These are phyloP conservation scores for Plasmodium fragile DNA, from an alignment of 169 alveolate genomes.

Conservation along the genomic window DNA sequence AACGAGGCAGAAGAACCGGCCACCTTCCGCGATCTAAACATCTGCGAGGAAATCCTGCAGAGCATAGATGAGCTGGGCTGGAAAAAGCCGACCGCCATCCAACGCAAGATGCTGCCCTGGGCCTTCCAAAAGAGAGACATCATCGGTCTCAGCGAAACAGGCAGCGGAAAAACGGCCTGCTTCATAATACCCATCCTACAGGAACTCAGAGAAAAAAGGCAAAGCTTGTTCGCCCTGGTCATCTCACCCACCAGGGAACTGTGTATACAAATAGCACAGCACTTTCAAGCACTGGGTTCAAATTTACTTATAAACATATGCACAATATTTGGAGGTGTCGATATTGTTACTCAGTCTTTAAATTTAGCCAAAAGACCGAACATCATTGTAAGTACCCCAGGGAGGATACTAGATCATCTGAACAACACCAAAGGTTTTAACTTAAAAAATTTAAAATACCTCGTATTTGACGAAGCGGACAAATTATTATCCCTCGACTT, in stretches of 20 bases:
- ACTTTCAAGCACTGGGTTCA: slow-evolving; percentile 95
- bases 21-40: slow-evolving; percentile 93
- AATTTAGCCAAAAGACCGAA: slow-evolving; percentile 97
- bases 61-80: slow-evolving; percentile 94
- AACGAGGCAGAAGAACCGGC: slow-evolving; percentile 3
- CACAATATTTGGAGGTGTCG: slow-evolving; percentile 98
- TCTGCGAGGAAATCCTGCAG: slow-evolving; percentile 95
- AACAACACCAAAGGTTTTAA: slow-evolving; percentile 98
- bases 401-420: slow-evolving; percentile 99
- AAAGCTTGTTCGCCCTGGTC: slow-evolving; percentile 91
- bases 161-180: slow-evolving; percentile 94
- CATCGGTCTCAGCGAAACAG: slow-evolving; percentile 99
- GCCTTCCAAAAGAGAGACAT: slow-evolving; percentile 96
- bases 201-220: slow-evolving; percentile 90
- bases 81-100: slow-evolving; percentile 95
- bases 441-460: slow-evolving; percentile 90
- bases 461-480: slow-evolving; percentile 98
- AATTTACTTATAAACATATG: slow-evolving; percentile 93
- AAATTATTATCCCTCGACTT: slow-evolving; percentile 96
- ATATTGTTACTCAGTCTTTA: slow-evolving; percentile 95
- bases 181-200: slow-evolving; percentile 97
- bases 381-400: slow-evolving; percentile 98
- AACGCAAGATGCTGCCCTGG: slow-evolving; percentile 93
- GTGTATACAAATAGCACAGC: slow-evolving; percentile 97
- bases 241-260: slow-evolving; percentile 99